phyloP scores from a whole-genome alignment of 169 alveolate species.

The Cystoisospora suis region DNA sequence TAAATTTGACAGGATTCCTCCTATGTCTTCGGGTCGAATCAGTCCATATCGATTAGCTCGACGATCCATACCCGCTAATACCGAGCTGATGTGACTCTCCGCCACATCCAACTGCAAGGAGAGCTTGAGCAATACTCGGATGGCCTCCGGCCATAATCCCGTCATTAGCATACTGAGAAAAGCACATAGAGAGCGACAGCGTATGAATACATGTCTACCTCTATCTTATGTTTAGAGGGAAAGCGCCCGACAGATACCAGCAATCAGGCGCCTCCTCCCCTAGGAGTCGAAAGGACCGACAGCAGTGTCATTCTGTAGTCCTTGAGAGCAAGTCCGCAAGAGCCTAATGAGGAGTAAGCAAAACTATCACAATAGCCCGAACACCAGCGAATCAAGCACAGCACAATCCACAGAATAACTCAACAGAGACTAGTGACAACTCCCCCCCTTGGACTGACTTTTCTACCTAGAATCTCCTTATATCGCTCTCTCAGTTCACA shows the following conservation, averaged over 20 bases:
- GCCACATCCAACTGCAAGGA: constrained; percentile 67
- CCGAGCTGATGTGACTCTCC: constrained; percentile 59
- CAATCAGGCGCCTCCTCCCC: not conserved
- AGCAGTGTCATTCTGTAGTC: not conserved
- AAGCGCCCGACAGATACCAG: not conserved
- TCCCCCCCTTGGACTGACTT: no score
- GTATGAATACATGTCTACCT: not conserved
- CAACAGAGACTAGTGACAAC: no score
- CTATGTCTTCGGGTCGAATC: constrained; percentile 70
- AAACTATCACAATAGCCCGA: no score
- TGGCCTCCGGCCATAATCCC: constrained; percentile 76
- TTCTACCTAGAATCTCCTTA: no score
- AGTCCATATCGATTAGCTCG: constrained; percentile 68
- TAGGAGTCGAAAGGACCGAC: no score
- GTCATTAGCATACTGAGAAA: constrained; percentile 64
- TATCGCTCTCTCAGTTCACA: no score
- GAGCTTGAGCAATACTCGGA: constrained; percentile 66
- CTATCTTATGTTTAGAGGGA: not conserved
- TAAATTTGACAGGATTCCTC: constrained; percentile 60
- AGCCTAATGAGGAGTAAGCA: no score
- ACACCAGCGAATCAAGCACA: no score
- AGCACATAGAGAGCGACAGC: not conserved
- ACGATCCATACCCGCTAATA: constrained; percentile 59
- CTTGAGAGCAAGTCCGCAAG: not conserved
- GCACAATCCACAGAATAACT: no score